Evolutionary conservation across 2,329 filamentous ascomycete genomes (phyloP), one percentile per base, ranked within the genome.

Genomic region (Cladophialophora yegresii): DNA sequence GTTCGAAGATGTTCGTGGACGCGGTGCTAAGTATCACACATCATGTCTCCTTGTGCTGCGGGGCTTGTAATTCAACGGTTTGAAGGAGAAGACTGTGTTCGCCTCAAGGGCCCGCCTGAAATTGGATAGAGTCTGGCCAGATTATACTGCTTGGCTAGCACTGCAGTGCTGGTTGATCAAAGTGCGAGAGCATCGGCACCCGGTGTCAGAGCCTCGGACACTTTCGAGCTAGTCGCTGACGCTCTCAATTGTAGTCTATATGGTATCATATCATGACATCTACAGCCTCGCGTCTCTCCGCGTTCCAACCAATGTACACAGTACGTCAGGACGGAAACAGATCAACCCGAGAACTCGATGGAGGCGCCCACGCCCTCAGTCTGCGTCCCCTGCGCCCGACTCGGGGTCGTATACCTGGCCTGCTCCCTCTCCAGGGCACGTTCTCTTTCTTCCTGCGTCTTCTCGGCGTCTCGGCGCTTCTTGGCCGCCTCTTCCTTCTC

Each of bases 401-500:
- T 65, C 16, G 65, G 40, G 6, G 65, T 61, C 3, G 64, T 64
- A 61, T 61, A 67, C 10, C 62, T 58, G 16, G 55, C 61, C 49
- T 62, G 57, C 23, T 61, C 53, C 12, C 60, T 57, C 9, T 55
- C 33, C 1, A 51, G 20, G 20, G 30, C 43, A 36, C 68, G 62
- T n/a, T 55, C 62, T 36, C 61, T 55, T 47, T 70, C 64, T 32
- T 71, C 63, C 61, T 65, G 45, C 3, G 69, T 68, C 65, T 77
- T 73, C 61, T 75, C 76, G 6, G 69, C 65, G 4, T 70, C 73
- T 26, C 73, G 70, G 72, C 74, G 70, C 72, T 73, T 74, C 58
- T 76, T 76, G 67, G 73, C 72, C 53, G 76, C 70, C 32, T 75
- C 72, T 47, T 72, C 72, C 49, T 76, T 75, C 36, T 73, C 71